Base-by-base conservation (phyloP, 495 filamentous ascomycete species). In the Hypomontagnella submonticulosa region DNA sequence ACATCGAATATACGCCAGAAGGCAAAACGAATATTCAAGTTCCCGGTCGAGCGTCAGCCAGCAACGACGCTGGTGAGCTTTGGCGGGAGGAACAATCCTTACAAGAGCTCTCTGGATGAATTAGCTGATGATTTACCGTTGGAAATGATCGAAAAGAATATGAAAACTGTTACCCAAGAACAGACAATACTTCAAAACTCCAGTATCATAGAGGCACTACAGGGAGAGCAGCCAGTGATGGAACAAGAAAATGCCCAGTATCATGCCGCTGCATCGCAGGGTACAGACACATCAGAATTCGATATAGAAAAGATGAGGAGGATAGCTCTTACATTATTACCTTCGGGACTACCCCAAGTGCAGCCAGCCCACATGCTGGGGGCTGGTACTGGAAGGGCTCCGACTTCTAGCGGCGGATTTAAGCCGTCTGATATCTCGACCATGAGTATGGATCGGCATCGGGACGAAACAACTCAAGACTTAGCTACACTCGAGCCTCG, bases 41-140 rank as follows among this genome's bases (percentile, higher is more conserved):
- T 62, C 23, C 38, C 38, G 4, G 16, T 42, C 41, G 50, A 62
- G 5, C 49, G 6, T 5, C 41, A 55, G 20, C 18, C 19, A 9
- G 59, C 59, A n/a, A 62, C 49, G 13, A 55, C 50, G 4, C 10
- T 62, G 10, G 50, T 62, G 10, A 55, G 55, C 16, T 62, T 62
- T 27, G 32, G 59, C 13, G 50, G 59, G 3, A 54, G 42, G 15
- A n/a, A 55, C 2, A 62, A 62, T 23, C 59, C 50, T 33, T 49
- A 43, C 33, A 19, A 47, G 34, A 30, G 4, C 6, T 41, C 49
- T 20, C 59, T 62, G 11, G 59, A 62, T 12, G 59, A 62, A 40
- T 13, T 62, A 12, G 59, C 59, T 16, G 10, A 3, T 38, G 48
- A 27, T 0, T 32, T 62, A 13, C 59, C 49, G 9, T 5, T 5